Percentiles rank a stretch among this genome's conserved stretches.
phyloP scores from a whole-genome alignment of 2,329 filamentous ascomycete genomes.

The Talaromyces sp. region DNA sequence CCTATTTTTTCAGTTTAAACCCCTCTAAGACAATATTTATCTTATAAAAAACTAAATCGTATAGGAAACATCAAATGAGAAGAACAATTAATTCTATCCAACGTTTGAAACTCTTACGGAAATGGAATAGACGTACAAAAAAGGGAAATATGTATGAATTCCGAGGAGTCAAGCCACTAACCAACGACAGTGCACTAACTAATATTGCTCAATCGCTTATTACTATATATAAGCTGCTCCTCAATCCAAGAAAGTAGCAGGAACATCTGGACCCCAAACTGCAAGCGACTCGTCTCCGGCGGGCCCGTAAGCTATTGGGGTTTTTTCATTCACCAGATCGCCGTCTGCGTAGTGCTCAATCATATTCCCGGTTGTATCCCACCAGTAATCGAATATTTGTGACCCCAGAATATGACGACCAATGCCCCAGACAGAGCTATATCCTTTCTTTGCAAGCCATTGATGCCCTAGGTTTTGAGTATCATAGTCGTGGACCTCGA shows the following conservation, averaged over 20 bases:
- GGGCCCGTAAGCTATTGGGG: conserved; percentile 27
- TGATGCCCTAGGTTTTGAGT: conserved; percentile 49
- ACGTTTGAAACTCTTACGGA: background rate
- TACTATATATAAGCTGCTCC: background rate
- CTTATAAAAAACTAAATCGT: background rate
- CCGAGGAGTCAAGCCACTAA: background rate
- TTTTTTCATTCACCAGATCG: conserved; percentile 44
- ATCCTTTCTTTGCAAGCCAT: conserved; percentile 44
- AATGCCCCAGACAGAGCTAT: conserved; percentile 46
- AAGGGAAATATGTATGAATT: background rate
- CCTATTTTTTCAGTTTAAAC: too few species aligned
- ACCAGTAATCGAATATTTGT: conserved; percentile 54
- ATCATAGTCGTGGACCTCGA: conserved; percentile 51
- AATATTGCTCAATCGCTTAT: background rate
- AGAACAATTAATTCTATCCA: background rate
- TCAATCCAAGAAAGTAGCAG: conserved; percentile 24
- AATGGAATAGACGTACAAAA: background rate
- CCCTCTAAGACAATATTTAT: background rate
- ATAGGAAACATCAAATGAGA: background rate
- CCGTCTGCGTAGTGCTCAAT: conserved; percentile 48
- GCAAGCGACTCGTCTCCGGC: conserved; percentile 29
- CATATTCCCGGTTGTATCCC: conserved; percentile 27
- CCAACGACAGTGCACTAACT: background rate
- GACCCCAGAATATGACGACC: conserved; percentile 48
- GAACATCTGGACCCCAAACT: conserved; percentile 33